Base-by-base conservation (phyloP, 2,329 filamentous ascomycete genomes). In the Myriosclerotinia scirpicola region DNA sequence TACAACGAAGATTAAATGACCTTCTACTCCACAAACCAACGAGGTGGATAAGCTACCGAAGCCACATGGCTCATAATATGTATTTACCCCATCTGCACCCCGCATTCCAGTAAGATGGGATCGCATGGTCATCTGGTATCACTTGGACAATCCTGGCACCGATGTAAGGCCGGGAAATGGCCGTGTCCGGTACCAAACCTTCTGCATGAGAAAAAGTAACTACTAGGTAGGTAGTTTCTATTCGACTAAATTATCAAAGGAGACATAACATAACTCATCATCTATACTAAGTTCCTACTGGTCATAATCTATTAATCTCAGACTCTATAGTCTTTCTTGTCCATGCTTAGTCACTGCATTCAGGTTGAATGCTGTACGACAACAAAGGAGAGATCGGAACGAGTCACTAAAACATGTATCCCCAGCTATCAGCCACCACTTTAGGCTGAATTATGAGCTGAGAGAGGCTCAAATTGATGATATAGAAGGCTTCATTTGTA, bases 111-210 rank as follows among this genome's bases (percentile, higher is more conserved):
- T 30, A 30, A 50, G 54, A 65, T 36, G 26, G 22, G 6, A 42
- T 65, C 62, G 54, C 53, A 55, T 65, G 62, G 40, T 58, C 62
- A 58, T 48, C 53, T 60, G 58, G 58, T 58, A 65, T 65, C 44
- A 65, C 53, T 56, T 34, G 17, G n/a, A 65, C 42, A 58, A 58
- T 48, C 42, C 42, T 59, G 53, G 42, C 52, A 56, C 62, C 62
- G 62, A 65, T 46, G 22, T 65, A 65, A 55, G 62, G 53, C 62
- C 62, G 62, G 50, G 38, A 65, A 50, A 50, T 48, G 20, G 62
- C 53, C 54, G 54, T 64, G 42, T 60, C 58, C 30, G 58, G 30
- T 60, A 60, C 44, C 44, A 58, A 50, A 50, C 58, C 58, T 44
- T 50, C 42, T 60, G 8, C 42, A 60, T 60, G 7, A 48, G 5